phyloP scores from a whole-genome alignment of 1,139 yeast genomes.

The Geotrichum aggregatum region DNA sequence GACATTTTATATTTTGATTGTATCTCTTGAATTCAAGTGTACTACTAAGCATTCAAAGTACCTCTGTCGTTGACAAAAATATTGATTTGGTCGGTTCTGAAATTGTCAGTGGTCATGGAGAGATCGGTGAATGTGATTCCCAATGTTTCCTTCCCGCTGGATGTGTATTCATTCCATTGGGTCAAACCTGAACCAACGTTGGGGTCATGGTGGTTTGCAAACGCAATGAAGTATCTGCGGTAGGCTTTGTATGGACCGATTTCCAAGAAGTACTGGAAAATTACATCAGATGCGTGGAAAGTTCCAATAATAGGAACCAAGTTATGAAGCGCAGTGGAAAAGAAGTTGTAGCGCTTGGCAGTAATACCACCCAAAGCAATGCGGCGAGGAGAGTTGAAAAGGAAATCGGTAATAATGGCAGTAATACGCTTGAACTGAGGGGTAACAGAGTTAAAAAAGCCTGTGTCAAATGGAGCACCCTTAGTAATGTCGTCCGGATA shows the following conservation, averaged over 20 bases:
- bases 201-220: slow-evolving; percentile 26
- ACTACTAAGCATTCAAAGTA: too few species aligned
- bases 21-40: too few species aligned
- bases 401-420: slow-evolving; percentile 24
- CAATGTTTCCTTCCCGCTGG: not conserved
- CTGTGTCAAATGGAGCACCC: slow-evolving; percentile 29
- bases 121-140: not conserved
- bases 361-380: slow-evolving; percentile 3
- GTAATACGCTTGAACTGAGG: slow-evolving; percentile 28
- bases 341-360: slow-evolving; percentile 20
- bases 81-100: slow-evolving; percentile 1
- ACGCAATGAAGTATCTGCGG: slow-evolving; percentile 25
- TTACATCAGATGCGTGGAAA: slow-evolving; percentile 24
- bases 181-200: slow-evolving; percentile 19
- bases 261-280: slow-evolving; percentile 14
- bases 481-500: slow-evolving; percentile 24
- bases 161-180: slow-evolving; percentile 37
- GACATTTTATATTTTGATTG: too few species aligned
- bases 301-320: slow-evolving; percentile 25
- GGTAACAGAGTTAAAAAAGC: slow-evolving; percentile 19
- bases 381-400: slow-evolving; percentile 26
- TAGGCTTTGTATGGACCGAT: slow-evolving; percentile 18
- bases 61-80: slow-evolving; percentile 2
- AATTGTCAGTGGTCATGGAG: slow-evolving; percentile 6
- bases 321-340: slow-evolving; percentile 20